A percentile compares a stretch with the other conserved stretches of the same genome.
These are phyloP conservation scores for Annulohypoxylon moriforme DNA, from an alignment of 495 filamentous ascomycete genomes.

Conservation along the genomic window DNA sequence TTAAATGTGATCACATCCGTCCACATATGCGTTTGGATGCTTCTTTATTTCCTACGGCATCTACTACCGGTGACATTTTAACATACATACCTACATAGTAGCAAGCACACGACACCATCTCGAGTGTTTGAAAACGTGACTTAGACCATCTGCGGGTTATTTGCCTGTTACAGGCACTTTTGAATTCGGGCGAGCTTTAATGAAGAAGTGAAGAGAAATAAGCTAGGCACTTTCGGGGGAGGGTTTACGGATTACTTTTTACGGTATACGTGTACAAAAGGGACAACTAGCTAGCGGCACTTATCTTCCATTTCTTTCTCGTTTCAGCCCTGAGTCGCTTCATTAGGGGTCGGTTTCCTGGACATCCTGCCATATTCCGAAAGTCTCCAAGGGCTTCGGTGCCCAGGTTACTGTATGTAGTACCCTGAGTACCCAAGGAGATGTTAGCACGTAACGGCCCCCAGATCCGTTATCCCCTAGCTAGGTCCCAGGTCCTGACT, in stretches of 20 bases:
- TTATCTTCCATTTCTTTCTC: constrained; percentile 27
- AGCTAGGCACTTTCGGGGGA: constrained; percentile 24
- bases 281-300: constrained; percentile 26
- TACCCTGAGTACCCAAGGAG: constrained; percentile 21
- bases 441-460: constrained; percentile 40
- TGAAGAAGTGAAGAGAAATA: constrained; percentile 20
- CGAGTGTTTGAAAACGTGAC: constrained; percentile 33
- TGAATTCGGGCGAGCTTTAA: constrained; percentile 22
- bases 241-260: constrained; percentile 25
- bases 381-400: constrained; percentile 21
- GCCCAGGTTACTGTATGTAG: constrained; percentile 27
- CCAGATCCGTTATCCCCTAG: constrained; percentile 26
- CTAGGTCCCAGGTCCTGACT: constrained; percentile 18
- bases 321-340: constrained; percentile 37
- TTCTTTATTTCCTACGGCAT: background rate
- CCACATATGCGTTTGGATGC: constrained; percentile 1
- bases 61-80: constrained; percentile 8
- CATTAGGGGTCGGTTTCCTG: constrained; percentile 16
- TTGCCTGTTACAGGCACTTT: constrained; percentile 38
- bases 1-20: background rate
- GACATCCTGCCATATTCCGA: constrained; percentile 32
- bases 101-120: constrained; percentile 33
- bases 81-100: background rate
- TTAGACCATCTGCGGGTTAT: constrained; percentile 39
- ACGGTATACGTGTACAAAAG: constrained; percentile 37